Conservation (phyloP, 108 stramenopile genomes). For the Craspedostauros australis region DNA sequence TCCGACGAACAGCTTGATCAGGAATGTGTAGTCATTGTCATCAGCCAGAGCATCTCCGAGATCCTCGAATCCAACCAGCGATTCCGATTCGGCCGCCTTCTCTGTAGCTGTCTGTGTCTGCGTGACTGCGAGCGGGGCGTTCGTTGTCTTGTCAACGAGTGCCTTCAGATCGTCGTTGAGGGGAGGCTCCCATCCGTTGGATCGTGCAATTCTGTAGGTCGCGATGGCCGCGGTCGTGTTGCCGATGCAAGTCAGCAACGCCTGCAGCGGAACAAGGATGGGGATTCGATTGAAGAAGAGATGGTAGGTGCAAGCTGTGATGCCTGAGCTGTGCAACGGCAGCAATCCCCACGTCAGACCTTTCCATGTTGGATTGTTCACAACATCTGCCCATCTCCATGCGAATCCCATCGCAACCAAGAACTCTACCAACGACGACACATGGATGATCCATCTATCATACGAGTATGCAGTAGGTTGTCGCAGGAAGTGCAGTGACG, state of each 20-base stretch:
- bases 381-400: conserved; percentile 73
- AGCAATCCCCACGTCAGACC: conserved; percentile 90
- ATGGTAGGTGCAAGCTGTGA: conserved; percentile 91
- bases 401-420: conserved; percentile 87
- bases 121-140: not conserved
- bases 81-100: conserved; percentile 28
- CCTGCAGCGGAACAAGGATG: conserved; percentile 82
- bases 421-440: conserved; percentile 81
- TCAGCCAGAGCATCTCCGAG: conserved; percentile 53
- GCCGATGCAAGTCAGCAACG: conserved; percentile 67
- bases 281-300: conserved; percentile 86
- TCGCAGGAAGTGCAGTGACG: not conserved
- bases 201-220: conserved; percentile 62
- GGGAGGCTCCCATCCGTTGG: conserved; percentile 59
- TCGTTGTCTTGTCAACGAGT: conserved; percentile 2
- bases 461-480: not conserved
- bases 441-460: conserved; percentile 86
- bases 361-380: conserved; percentile 74
- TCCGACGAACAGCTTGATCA: conserved; percentile 71
- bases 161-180: not conserved
- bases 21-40: conserved; percentile 71
- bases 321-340: conserved; percentile 83
- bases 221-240: conserved; percentile 77
- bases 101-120: not conserved
- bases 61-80: conserved; percentile 76